A percentile compares a stretch with the other conserved stretches of the same genome.
Conservation (phyloP, 257 asterid species). For the Solanum boliviense region DNA sequence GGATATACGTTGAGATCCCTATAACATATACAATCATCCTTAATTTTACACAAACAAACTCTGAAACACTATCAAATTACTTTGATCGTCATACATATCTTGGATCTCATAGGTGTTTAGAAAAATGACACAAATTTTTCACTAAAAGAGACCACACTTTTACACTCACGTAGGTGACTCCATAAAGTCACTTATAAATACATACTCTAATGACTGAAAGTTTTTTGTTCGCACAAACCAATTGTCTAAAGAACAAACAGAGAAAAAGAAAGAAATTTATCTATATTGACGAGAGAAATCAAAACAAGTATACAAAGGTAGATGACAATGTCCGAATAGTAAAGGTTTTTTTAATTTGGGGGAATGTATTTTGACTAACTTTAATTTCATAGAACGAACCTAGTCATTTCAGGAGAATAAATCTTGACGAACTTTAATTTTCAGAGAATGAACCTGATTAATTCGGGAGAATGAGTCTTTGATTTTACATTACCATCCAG, state of each 20-base stretch:
- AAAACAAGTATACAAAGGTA: background rate
- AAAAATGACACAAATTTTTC: too few species aligned
- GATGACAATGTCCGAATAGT: background rate
- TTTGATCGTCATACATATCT: background rate
- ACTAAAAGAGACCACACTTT: too few species aligned
- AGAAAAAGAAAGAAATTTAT: background rate
- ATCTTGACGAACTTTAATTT: background rate
- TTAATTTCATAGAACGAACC: background rate
- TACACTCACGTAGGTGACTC: background rate
- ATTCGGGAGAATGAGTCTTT: background rate
- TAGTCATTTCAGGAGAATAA: too few species aligned
- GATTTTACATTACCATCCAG: too few species aligned
- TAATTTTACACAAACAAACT: background rate
- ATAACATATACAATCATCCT: background rate
- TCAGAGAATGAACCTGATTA: too few species aligned
- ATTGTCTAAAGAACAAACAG: too few species aligned
- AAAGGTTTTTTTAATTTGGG: too few species aligned
- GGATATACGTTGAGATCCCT: background rate
- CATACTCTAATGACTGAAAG: rapidly evolving
- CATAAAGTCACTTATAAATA: background rate
- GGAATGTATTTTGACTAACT: background rate
- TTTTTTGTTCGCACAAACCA: too few species aligned
- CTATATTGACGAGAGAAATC: too few species aligned
- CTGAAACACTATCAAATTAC: background rate
- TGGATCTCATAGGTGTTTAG: too few species aligned